A percentile compares a stretch with the other conserved stretches of the same genome.
Evolutionary conservation across 1,139 yeast genomes (phyloP).

Genomic region (Candida tunisiensis): DNA sequence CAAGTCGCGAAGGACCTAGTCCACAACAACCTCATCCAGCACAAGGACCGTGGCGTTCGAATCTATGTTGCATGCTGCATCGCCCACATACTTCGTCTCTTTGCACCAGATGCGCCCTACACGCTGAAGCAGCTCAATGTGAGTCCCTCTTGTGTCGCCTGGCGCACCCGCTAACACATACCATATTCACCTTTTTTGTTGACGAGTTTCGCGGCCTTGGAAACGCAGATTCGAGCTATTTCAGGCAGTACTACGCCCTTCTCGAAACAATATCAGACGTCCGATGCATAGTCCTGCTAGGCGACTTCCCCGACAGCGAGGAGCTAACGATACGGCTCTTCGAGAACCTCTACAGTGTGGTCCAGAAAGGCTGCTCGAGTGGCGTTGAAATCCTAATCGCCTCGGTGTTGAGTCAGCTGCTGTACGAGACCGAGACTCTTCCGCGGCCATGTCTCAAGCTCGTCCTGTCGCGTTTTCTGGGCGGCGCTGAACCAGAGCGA

Average conservation of each 20-base stretch:
- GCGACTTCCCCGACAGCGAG: conserved; percentile 56
- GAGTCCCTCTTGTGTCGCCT: conserved; percentile 6
- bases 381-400: conserved; percentile 40
- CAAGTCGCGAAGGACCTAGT: conserved; percentile 34
- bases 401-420: conserved; percentile 58
- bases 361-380: conserved; percentile 6
- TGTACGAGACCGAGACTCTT: conserved; percentile 57
- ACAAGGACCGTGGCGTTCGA: conserved; percentile 54
- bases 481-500: conserved; percentile 15
- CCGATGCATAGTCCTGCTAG: conserved; percentile 57
- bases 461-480: conserved; percentile 37
- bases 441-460: conserved; percentile 46
- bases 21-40: conserved; percentile 39
- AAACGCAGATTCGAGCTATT: conserved; percentile 47
- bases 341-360: conserved; percentile 40
- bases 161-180: conserved; percentile 3
- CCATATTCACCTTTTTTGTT: conserved; percentile 26
- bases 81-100: conserved; percentile 58
- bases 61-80: conserved; percentile 60
- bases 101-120: conserved; percentile 88
- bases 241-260: conserved; percentile 47
- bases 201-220: conserved; percentile 41
- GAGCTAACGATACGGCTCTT: conserved; percentile 39
- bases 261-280: conserved; percentile 62
- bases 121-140: conserved; percentile 43